A percentile compares a stretch with the other conserved stretches of the same genome.
These are phyloP conservation scores for Fusarium temperatum DNA, from an alignment of 2,329 filamentous ascomycete species.

Conservation along the genomic window DNA sequence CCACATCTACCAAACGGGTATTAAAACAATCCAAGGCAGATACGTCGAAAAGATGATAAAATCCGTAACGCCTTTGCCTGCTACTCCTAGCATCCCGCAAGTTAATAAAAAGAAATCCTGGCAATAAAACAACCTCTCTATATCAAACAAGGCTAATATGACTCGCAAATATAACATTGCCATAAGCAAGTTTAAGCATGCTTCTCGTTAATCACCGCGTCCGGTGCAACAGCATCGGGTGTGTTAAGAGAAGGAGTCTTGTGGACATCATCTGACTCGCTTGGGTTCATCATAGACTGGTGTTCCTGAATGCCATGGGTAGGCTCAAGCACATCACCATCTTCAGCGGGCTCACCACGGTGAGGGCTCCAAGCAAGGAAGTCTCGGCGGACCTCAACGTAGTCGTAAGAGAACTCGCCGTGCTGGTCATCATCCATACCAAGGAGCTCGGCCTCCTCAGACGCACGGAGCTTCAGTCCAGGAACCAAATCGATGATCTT, in stretches of 20 bases:
- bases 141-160: conserved; percentile 33
- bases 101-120: not conserved
- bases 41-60: conserved; percentile 13
- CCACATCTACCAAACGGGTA: conserved; percentile 38
- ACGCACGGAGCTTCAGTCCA: conserved; percentile 80
- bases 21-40: conserved; percentile 29
- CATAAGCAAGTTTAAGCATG: conserved; percentile 9
- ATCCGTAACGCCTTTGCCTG: conserved; percentile 41
- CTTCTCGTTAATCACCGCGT: conserved; percentile 24
- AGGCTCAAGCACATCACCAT: conserved; percentile 67
- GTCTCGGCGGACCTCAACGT: conserved; percentile 87
- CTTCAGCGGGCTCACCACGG: conserved; percentile 68
- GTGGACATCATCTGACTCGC: conserved; percentile 40
- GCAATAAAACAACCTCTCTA: conserved; percentile 23
- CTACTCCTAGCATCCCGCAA: conserved; percentile 32
- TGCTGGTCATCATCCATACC: conserved; percentile 93
- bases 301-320: conserved; percentile 79
- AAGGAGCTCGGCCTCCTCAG: conserved; percentile 82
- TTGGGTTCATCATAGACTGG: conserved; percentile 51
- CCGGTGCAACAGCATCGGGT: conserved; percentile 12
- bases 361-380: conserved; percentile 89
- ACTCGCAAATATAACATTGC: conserved; percentile 12
- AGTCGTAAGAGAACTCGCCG: conserved; percentile 90
- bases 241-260: conserved; percentile 37
- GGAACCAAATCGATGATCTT: conserved; percentile 79